Base-by-base conservation (phyloP, 176 grass and related monocot species). In the Zea mays region DNA sequence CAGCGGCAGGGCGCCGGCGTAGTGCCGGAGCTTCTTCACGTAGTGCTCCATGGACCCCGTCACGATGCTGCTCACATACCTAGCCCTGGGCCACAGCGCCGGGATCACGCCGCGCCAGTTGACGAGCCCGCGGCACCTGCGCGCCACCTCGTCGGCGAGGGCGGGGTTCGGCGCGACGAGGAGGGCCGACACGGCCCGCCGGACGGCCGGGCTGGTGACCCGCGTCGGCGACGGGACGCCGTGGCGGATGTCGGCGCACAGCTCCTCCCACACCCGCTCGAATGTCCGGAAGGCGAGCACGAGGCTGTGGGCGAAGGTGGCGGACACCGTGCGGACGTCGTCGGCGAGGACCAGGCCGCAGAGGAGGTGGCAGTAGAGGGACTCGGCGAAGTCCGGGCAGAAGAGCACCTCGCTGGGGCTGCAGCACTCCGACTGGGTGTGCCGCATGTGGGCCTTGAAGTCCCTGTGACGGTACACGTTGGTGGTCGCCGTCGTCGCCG, bases 11-110 rank as follows among this genome's bases (percentile, higher is more conserved):
- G 12, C 45, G 0, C 86, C 91, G 3, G 94, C 94, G 75, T 97
- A 91, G 61, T 93, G 94, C 7, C 81, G 69, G 52, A 97, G 69
- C 75, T 93, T 97, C 79, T 74, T 80, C 16, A 90, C 69, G 59
- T 97, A 97, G 54, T 83, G 93, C 46, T 93, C 93, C 93, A 97
- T 97, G 36, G 90, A 97, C 2, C 93, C 88, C 6, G 90, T 97
- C 90, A 97, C 82, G 79, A 93, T 89, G 33, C 78, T 72, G 73
- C 85, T 85, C 4, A 93, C 86, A 71, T 97, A 97, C 81, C 35
- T 87, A 13, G 90, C 83, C 47, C 93, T 97, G 17, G 88, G 84
- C 84, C 84, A 97, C 42, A 97, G 82, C 62, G 86, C 84, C 15
- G 91, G 88, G 75, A 97, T 88, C 72, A 90, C 84, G 3, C 91